Base-by-base conservation (phyloP, 1,284 basidiomycete genomes). In the Ceratobasidium sp. region DNA sequence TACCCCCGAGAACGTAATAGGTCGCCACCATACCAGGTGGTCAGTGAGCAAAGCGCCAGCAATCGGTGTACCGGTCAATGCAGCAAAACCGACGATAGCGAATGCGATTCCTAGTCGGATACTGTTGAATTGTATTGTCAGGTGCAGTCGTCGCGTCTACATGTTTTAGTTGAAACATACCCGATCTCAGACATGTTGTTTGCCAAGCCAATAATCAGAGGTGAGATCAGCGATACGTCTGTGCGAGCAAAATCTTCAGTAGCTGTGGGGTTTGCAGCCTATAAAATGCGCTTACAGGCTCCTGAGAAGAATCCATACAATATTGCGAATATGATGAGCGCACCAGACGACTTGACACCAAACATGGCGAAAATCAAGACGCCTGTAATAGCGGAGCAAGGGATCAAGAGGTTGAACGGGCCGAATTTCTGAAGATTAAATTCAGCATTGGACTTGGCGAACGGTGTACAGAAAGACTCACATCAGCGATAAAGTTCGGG, bases 221-320 rank as follows among this genome's bases (percentile, higher is more conserved):
- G 78, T 0, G 78, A n/a, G n/a, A 79, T 62, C 9, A 79, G 66
- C 3, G 73, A 76, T 44, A 76, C 42, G 44, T 65, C 78, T 79
- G 23, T 17, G 54, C 4, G 13, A n/a, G 28, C 7, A 33, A 33
- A 33, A 4, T 38, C 4, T 40, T 68, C 61, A 56, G 44, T 42
- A 5, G 6, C 20, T 44, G 17, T 23, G 10, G 23, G n/a, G 4
- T 2, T n/a, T 40, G 15, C 10, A 26, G 17, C 42, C 9, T 20
- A 17, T 26, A 13, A 71, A 56, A 48, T 44, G 33, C 10, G 69
- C 78, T 46, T 57, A 77, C 78, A 75, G 26, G 78, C 78, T 17
- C 78, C 78, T 9, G 78, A 79, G 42, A 76, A 76, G 82, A 78
- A 73, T 0, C 81, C 81, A 17, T 77, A 81, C 15, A 81, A 44